Evolutionary conservation across 768 basidiomycete species (phyloP).

Genomic region (Floccularia luteovirens): DNA sequence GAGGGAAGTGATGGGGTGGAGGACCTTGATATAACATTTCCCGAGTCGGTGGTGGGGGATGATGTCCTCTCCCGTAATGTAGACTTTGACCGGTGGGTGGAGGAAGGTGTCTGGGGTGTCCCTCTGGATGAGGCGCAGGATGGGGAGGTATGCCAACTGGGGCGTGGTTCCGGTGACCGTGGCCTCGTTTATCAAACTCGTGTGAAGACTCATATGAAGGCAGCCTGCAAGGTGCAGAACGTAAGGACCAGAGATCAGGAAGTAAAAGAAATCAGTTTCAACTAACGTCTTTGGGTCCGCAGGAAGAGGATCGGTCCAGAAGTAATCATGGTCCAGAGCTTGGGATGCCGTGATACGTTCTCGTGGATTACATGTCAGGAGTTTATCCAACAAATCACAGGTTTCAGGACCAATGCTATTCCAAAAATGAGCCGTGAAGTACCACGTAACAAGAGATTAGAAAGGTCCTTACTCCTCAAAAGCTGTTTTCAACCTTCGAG

Average conservation of each 20-base stretch:
- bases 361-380: constrained; percentile 78
- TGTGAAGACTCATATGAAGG: constrained; percentile 78
- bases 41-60: constrained; percentile 2
- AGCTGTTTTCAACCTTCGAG: constrained; percentile 46
- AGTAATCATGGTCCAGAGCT: constrained; percentile 90
- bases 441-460: background rate
- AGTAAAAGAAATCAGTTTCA: background rate
- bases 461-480: constrained; percentile 50
- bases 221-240: constrained; percentile 31
- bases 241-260: constrained; percentile 1
- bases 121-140: constrained; percentile 14
- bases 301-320: constrained; percentile 87
- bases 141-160: constrained; percentile 20
- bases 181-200: constrained; percentile 72
- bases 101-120: constrained; percentile 5
- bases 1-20: background rate
- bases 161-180: constrained; percentile 31
- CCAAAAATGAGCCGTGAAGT: constrained; percentile 3
- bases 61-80: background rate
- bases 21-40: constrained; percentile 1
- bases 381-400: constrained; percentile 73
- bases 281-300: constrained; percentile 76
- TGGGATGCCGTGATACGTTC: constrained; percentile 78
- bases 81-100: constrained; percentile 5
- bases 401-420: constrained; percentile 65